A percentile compares a stretch with the other conserved stretches of the same genome.
These are phyloP conservation scores for Cryptococcus sp. DNA, from an alignment of 1,284 basidiomycete genomes.

Conservation along the genomic window DNA sequence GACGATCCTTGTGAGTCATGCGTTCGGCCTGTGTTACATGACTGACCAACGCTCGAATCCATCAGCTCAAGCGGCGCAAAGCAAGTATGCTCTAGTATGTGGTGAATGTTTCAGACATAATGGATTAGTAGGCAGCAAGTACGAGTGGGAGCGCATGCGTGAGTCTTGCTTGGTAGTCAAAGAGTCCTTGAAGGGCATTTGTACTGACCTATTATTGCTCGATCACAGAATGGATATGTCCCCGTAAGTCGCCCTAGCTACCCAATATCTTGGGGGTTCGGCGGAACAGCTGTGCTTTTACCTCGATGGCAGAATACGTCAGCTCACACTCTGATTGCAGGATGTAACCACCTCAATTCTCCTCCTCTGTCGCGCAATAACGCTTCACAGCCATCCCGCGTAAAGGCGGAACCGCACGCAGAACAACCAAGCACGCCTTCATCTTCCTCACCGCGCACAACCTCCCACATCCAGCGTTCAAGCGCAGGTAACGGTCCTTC, in stretches of 20 bases:
- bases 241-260: constrained; percentile 21
- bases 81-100: constrained; percentile 91
- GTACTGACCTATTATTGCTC: constrained; percentile 6
- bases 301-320: neutral
- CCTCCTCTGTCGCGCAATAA: constrained; percentile 35
- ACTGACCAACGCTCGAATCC: constrained; percentile 16
- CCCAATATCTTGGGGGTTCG: too few species aligned
- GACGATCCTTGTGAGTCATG: constrained; percentile 66
- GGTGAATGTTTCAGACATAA: constrained; percentile 91
- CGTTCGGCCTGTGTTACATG: neutral
- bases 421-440: constrained; percentile 14
- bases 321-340: constrained; percentile 16
- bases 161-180: constrained; percentile 51
- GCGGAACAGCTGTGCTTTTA: too few species aligned
- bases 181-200: neutral
- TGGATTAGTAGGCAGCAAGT: constrained; percentile 80
- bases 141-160: constrained; percentile 88
- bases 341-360: constrained; percentile 50
- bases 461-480: constrained; percentile 5
- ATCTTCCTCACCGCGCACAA: constrained; percentile 13
- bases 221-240: constrained; percentile 50
- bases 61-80: constrained; percentile 51
- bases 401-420: too few species aligned
- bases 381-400: neutral
- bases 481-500: constrained; percentile 7